These are phyloP conservation scores for Colletotrichum sp. DNA, from an alignment of 2,329 filamentous ascomycete species.

Conservation along the genomic window DNA sequence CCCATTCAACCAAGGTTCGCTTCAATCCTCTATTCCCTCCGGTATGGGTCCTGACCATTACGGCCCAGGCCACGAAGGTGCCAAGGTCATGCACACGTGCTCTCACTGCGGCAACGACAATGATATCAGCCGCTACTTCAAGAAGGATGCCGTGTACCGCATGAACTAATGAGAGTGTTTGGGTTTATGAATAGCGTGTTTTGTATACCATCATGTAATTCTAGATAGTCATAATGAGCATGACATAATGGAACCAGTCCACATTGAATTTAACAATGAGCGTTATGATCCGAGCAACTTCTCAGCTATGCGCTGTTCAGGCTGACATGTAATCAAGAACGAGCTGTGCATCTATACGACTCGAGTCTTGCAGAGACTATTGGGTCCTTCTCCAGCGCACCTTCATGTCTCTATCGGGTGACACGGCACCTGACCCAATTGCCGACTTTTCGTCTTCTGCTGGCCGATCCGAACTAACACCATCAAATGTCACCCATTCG, in stretches of 20 bases:
- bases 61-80: conserved; percentile 21
- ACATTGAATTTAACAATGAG: neutral
- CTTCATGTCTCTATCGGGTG: neutral
- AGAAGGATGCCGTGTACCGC: conserved; percentile 22
- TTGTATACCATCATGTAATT: neutral
- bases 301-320: neutral
- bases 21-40: neutral
- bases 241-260: neutral
- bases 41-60: conserved; percentile 21
- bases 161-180: neutral
- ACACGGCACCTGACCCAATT: neutral
- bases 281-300: neutral
- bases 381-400: neutral
- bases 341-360: neutral
- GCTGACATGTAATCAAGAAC: neutral
- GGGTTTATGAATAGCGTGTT: neutral
- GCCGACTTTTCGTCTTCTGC: neutral
- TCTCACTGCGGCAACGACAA: conserved; percentile 19
- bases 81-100: conserved; percentile 22
- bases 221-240: conserved; percentile 8
- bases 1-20: conserved; percentile 2
- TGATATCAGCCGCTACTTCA: conserved; percentile 24
- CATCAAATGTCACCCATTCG: neutral
- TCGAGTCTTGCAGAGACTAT: neutral
- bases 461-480: neutral